Evolutionary conservation across 345 rosid genomes (phyloP).

Genomic region (Nasturtium officinale): DNA sequence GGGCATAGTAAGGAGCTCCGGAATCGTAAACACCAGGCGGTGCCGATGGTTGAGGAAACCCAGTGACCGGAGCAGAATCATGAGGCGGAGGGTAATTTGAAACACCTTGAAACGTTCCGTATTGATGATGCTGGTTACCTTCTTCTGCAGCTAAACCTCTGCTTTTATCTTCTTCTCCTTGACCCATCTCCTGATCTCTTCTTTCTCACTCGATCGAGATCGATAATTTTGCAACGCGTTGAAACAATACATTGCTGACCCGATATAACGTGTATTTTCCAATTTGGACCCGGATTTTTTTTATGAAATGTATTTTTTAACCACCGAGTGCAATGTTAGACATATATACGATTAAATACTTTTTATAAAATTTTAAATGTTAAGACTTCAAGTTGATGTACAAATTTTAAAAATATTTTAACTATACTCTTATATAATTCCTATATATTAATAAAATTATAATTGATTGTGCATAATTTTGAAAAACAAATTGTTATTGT

Average conservation of each 20-base stretch:
- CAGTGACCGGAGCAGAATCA: slow-evolving; percentile 61
- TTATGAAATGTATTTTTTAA: not conserved
- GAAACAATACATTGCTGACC: not conserved
- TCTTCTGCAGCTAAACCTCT: slow-evolving; percentile 41
- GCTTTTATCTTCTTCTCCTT: slow-evolving; percentile 49
- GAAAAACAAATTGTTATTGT: too few relatives aligned
- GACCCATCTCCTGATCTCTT: slow-evolving; percentile 38
- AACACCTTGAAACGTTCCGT: slow-evolving; percentile 97
- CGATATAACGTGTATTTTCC: not conserved
- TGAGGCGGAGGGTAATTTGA: slow-evolving; percentile 78
- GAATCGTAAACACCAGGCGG: slow-evolving; percentile 65
- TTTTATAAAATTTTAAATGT: too few relatives aligned
- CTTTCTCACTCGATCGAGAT: slow-evolving; percentile 17
- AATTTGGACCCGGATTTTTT: slow-evolving; percentile 3
- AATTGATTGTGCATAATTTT: too few relatives aligned
- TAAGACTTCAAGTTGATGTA: too few relatives aligned
- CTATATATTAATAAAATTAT: too few relatives aligned
- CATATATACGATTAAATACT: slow-evolving; percentile 2
- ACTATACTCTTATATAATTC: too few relatives aligned
- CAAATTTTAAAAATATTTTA: too few relatives aligned
- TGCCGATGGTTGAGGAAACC: slow-evolving; percentile 84
- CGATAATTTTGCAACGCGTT: slow-evolving; percentile 16
- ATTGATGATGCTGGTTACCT: slow-evolving; percentile 54
- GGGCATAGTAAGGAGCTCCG: slow-evolving; percentile 55
- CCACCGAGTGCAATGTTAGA: slow-evolving; percentile 2